phyloP scores from a whole-genome alignment of 2,329 filamentous ascomycete species.

The Orbilia javanica region DNA sequence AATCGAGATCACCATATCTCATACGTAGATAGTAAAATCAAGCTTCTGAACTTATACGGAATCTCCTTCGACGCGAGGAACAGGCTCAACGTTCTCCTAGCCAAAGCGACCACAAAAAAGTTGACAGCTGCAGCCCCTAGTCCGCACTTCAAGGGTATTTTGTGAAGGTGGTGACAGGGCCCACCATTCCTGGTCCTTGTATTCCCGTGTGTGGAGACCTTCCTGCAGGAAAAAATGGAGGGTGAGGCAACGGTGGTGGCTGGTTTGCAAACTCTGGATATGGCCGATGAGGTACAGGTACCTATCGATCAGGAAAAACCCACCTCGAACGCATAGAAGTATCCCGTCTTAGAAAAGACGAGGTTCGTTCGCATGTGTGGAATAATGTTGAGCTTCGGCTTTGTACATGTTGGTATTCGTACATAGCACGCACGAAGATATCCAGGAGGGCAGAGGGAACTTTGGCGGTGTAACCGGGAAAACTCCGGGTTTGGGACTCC shows the following conservation, averaged over 20 bases:
- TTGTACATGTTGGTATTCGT: conserved; percentile 35
- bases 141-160: conserved; percentile 58
- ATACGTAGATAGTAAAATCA: conserved; percentile 14
- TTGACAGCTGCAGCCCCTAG: conserved; percentile 59
- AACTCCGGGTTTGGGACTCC: conserved; percentile 7
- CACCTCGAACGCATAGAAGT: conserved; percentile 31
- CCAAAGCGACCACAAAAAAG: conserved; percentile 52
- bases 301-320: conserved; percentile 44
- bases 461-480: conserved; percentile 36
- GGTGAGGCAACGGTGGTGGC: conserved; percentile 59
- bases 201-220: conserved; percentile 54
- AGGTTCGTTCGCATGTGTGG: conserved; percentile 33
- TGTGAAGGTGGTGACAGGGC: conserved; percentile 53
- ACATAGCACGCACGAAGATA: background rate
- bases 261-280: conserved; percentile 33
- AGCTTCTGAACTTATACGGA: conserved; percentile 45
- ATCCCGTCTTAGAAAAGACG: conserved; percentile 51
- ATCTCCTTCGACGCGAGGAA: conserved; percentile 48
- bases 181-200: conserved; percentile 55
- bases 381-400: conserved; percentile 35
- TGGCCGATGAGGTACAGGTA: conserved; percentile 30
- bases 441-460: background rate
- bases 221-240: conserved; percentile 55
- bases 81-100: conserved; percentile 40
- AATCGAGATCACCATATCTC: conserved; percentile 20